A percentile compares a stretch with the other conserved stretches of the same genome.
Conservation (phyloP, 2,329 filamentous ascomycete genomes). For the Shiraia sp. region DNA sequence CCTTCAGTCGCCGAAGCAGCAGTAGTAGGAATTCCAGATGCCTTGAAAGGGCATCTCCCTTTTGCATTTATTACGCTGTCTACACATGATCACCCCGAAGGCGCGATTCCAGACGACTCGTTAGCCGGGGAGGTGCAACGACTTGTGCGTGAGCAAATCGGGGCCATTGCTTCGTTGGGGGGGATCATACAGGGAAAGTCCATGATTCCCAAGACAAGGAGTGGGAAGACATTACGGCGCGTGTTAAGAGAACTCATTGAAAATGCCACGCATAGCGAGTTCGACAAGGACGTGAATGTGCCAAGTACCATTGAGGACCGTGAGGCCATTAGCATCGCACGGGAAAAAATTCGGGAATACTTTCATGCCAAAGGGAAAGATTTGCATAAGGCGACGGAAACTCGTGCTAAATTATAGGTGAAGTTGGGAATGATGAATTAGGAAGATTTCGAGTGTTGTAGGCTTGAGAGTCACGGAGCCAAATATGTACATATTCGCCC, state of each 20-base stretch:
- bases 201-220: conserved; percentile 89
- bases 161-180: conserved; percentile 81
- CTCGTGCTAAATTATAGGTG: conserved; percentile 52
- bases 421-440: too few species aligned
- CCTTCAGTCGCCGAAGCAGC: conserved; percentile 79
- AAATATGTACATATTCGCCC: too few species aligned
- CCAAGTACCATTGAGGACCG: conserved; percentile 86
- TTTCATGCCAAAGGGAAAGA: conserved; percentile 58
- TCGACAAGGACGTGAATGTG: conserved; percentile 71
- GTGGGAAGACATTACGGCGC: conserved; percentile 85
- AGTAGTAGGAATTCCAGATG: conserved; percentile 83
- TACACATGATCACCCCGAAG: conserved; percentile 55
- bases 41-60: conserved; percentile 85
- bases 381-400: conserved; percentile 45
- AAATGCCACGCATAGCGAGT: conserved; percentile 74
- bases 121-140: conserved; percentile 69
- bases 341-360: conserved; percentile 72
- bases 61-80: conserved; percentile 82
- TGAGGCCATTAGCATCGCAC: conserved; percentile 73
- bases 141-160: conserved; percentile 78
- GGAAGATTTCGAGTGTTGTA: too few species aligned
- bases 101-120: conserved; percentile 54
- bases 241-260: conserved; percentile 84
- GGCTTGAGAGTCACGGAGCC: too few species aligned
- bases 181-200: conserved; percentile 82